Conservation (phyloP, 2,329 filamentous ascomycete genomes). For the Phyllosticta citrichinensis region DNA sequence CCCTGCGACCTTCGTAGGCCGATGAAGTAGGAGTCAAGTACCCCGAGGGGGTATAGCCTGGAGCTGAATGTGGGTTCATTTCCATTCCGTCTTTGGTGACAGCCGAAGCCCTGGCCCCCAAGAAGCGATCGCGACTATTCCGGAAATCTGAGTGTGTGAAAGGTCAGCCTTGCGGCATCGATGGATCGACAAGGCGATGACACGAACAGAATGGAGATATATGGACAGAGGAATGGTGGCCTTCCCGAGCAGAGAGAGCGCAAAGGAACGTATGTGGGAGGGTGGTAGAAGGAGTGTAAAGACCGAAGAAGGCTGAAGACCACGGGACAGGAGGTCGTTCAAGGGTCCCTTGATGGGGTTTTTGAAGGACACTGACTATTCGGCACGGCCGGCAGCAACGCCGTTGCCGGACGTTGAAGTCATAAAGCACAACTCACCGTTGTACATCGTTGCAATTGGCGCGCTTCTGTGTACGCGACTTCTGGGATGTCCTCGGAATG, state of each 20-base stretch:
- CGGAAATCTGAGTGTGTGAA: conserved; percentile 5
- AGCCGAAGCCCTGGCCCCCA: conserved; percentile 3
- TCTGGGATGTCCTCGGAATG: conserved; percentile 27
- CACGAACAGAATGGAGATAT: conserved; percentile 9
- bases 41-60: conserved; percentile 15
- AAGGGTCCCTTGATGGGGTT: conserved; percentile 16
- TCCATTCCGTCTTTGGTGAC: conserved; percentile 15
- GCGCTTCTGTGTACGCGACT: conserved; percentile 24
- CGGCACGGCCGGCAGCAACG: conserved; percentile 9
- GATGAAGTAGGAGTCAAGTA: conserved; percentile 19
- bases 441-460: conserved; percentile 21
- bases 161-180: conserved; percentile 3
- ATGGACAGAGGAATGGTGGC: conserved; percentile 7
- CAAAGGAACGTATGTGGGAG: conserved; percentile 8
- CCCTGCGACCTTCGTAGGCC: conserved; percentile 22
- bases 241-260: not conserved
- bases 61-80: conserved; percentile 16
- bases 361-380: conserved; percentile 21
- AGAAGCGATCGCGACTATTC: not conserved
- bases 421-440: conserved; percentile 22
- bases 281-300: conserved; percentile 9
- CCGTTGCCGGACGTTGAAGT: conserved; percentile 14
- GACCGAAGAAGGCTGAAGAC: conserved; percentile 12
- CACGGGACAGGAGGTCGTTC: conserved; percentile 5
- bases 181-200: not conserved